Evolutionary conservation across 805 yeast species (phyloP).

Genomic region (Candida stauntonica): DNA sequence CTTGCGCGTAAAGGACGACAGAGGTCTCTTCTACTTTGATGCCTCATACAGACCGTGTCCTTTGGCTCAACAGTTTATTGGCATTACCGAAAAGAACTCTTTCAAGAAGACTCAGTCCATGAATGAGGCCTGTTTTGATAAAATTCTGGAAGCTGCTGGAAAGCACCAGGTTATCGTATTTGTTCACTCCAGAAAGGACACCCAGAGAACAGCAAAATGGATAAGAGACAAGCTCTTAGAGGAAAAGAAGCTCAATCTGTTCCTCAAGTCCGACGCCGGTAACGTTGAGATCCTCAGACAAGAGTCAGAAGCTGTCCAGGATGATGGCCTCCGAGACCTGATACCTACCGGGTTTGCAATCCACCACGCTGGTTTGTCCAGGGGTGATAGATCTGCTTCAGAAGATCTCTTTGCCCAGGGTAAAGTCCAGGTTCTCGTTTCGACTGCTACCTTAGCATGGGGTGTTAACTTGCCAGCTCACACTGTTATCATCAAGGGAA

Average conservation of each 20-base stretch:
- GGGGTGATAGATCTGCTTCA: constrained; percentile 66
- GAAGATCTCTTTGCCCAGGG: constrained; percentile 91
- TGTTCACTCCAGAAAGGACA: constrained; percentile 93
- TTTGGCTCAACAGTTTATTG: constrained; percentile 79
- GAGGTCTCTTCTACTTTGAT: constrained; percentile 77
- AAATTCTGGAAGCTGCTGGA: constrained; percentile 58
- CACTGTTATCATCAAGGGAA: constrained; percentile 89
- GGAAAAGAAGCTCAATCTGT: constrained; percentile 42
- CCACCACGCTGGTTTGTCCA: constrained; percentile 86
- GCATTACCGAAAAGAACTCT: constrained; percentile 79
- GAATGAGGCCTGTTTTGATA: constrained; percentile 88
- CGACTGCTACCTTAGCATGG: constrained; percentile 95
- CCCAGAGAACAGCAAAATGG: constrained; percentile 77
- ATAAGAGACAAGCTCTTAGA: constrained; percentile 58
- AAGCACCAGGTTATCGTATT: constrained; percentile 82
- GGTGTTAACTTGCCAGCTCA: constrained; percentile 96
- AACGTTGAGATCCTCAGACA: constrained; percentile 56
- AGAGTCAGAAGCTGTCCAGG: constrained; percentile 56
- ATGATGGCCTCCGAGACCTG: constrained; percentile 51
- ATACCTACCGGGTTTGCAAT: constrained; percentile 75
- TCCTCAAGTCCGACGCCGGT: constrained; percentile 44
- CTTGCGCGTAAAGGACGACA: constrained; percentile 53
- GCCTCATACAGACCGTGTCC: constrained; percentile 90
- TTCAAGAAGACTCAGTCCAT: constrained; percentile 74
- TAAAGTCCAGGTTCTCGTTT: constrained; percentile 73